Evolutionary conservation across 495 filamentous ascomycete species (phyloP), one percentile per base, ranked within the genome.

Genomic region (Halenospora varia): DNA sequence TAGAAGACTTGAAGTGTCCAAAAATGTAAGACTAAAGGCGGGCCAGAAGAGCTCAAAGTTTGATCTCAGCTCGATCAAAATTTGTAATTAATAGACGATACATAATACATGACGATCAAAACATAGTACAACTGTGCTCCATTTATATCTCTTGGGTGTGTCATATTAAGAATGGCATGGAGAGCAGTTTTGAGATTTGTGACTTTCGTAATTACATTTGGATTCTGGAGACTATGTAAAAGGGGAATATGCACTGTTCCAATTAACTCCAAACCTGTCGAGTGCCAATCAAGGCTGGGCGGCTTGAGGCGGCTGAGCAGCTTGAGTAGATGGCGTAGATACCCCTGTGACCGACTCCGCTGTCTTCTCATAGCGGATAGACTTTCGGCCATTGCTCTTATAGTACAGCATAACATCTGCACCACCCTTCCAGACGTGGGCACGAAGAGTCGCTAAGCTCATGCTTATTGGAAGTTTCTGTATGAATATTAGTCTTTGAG

Each of bases 371-470:
- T 40, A 53, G n/a, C 22, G 39, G 17, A 66, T 66, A 2, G 35
- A 20, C 69, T 89, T 89, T 68, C 82, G 82, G 20, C 90, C 91
- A 62, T 96, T 97, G 25, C 89, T 79, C 66, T 92, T 93, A 79
- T 97, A 98, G 61, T 89, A 83, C 35, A 98, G 75, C 25, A 95
- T 70, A 64, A 98, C 88, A 70, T 98, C 94, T 51, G 88, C 90
- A 11, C 89, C 88, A 22, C 87, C 88, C 60, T 94, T 89, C 94
- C 95, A 98, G 46, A 97, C 76, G 64, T 96, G 89, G 6, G 90
- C 83, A 47, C 90, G 85, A 23, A 98, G 83, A 0, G 92, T 97
- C 19, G 90, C 90, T 9, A 98, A 80, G 42, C 88, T 97, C 88
- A 96, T 96, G 10, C 87, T 88, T 18, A 73, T 72, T 13, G 75